Conservation (phyloP, 805 yeast genomes). For the Kodamaea neixiangensis region DNA sequence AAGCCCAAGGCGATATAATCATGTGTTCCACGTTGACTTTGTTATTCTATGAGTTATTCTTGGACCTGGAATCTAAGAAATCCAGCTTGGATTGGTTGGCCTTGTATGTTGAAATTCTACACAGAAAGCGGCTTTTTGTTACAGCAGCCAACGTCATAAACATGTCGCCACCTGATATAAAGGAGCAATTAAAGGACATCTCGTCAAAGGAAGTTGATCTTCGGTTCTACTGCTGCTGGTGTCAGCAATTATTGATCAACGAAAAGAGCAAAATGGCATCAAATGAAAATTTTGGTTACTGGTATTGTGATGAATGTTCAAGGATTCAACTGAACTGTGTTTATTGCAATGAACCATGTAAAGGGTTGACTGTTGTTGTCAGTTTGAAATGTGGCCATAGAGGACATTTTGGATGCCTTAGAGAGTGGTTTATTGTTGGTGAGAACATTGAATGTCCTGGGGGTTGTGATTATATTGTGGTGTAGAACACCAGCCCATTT, state of each 20-base stretch:
- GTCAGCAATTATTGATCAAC: slow-evolving; percentile 60
- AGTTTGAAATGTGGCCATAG: slow-evolving; percentile 78
- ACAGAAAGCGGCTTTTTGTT: slow-evolving; percentile 51
- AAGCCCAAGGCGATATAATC: slow-evolving; percentile 63
- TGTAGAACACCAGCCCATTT: slow-evolving; percentile 32
- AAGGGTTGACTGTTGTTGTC: slow-evolving; percentile 63
- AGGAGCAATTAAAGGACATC: slow-evolving; percentile 28
- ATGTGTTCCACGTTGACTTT: slow-evolving; percentile 59
- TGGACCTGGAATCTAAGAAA: slow-evolving; percentile 21
- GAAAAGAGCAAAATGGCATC: slow-evolving; percentile 47
- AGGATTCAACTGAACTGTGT: slow-evolving; percentile 66
- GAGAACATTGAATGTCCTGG: slow-evolving; percentile 75
- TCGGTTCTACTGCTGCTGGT: slow-evolving; percentile 59
- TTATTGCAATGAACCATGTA: slow-evolving; percentile 74
- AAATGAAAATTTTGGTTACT: slow-evolving; percentile 56
- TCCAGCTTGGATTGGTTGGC: slow-evolving; percentile 57
- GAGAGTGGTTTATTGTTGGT: slow-evolving; percentile 71
- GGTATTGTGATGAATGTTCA: slow-evolving; percentile 82
- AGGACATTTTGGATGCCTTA: slow-evolving; percentile 80
- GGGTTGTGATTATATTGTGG: slow-evolving; percentile 53
- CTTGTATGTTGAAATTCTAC: slow-evolving; percentile 55
- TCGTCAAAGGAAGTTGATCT: slow-evolving; percentile 39
- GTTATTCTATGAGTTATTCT: slow-evolving; percentile 45
- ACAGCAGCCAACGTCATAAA: slow-evolving; percentile 60
- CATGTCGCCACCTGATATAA: slow-evolving; percentile 33